Evolutionary conservation across 176 grass and related monocot species (phyloP).

Genomic region (Chloris gayana): DNA sequence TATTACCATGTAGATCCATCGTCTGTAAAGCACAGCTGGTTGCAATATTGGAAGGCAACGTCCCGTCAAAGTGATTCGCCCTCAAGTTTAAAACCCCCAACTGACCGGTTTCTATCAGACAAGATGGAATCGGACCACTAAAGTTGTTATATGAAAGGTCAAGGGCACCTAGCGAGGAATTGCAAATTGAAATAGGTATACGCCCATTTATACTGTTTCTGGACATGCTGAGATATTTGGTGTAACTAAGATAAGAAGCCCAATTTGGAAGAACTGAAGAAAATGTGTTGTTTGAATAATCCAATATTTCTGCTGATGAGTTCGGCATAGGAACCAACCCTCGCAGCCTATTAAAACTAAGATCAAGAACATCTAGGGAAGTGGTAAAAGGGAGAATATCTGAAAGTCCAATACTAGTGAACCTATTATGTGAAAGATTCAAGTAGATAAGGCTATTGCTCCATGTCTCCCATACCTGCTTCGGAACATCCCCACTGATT

Average conservation of each 20-base stretch:
- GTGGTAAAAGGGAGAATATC: neutral
- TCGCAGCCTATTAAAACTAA: conserved; percentile 30
- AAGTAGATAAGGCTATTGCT: neutral
- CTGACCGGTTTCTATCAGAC: neutral
- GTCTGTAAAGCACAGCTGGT: neutral
- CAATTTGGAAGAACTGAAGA: conserved; percentile 24
- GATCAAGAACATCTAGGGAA: neutral
- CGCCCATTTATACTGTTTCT: conserved; percentile 28
- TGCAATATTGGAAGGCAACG: neutral
- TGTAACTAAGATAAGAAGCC: neutral
- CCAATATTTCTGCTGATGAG: neutral
- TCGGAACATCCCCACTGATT: conserved; percentile 37
- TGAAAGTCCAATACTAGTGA: conserved; percentile 7
- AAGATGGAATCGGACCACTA: conserved; percentile 9
- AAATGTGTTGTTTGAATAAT: conserved; percentile 19
- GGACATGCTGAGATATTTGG: neutral
- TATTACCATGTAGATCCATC: conserved; percentile 44
- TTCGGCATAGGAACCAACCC: neutral
- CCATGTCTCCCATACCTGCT: conserved; percentile 35
- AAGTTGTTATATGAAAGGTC: conserved; percentile 45
- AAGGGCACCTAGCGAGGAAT: fast-evolving
- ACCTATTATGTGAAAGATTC: conserved; percentile 27
- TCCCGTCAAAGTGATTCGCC: conserved; percentile 38
- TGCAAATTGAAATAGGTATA: conserved; percentile 32
- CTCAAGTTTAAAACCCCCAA: neutral